A percentile compares a stretch with the other conserved stretches of the same genome.
Conservation (phyloP, 1,139 yeast species). For the Yamadazyma songkhlaensis region DNA sequence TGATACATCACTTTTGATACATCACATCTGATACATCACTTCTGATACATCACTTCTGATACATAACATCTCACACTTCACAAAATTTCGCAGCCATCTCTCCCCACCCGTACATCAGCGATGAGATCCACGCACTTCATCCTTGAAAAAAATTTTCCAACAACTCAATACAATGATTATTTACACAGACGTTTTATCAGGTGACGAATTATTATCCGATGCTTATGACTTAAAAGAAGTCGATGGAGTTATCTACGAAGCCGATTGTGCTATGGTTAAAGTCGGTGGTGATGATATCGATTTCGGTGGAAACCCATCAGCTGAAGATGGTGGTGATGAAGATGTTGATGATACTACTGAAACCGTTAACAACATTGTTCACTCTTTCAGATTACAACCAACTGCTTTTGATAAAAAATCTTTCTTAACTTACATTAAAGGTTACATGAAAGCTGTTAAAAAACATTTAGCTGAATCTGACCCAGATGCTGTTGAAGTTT, state of each 20-base stretch:
- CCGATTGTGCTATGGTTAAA: slow-evolving; percentile 85
- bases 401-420: slow-evolving; percentile 98
- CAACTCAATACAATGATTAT: slow-evolving; percentile 33
- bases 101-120: slow-evolving; percentile 1
- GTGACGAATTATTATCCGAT: slow-evolving; percentile 96
- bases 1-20: too few species aligned
- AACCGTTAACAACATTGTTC: slow-evolving; percentile 95
- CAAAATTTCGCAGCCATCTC: too few species aligned
- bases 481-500: slow-evolving; percentile 83
- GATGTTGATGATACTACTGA: slow-evolving; percentile 77
- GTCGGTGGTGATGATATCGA: slow-evolving; percentile 77
- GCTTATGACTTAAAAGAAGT: slow-evolving; percentile 89
- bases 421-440: slow-evolving; percentile 92
- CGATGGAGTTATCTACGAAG: slow-evolving; percentile 92
- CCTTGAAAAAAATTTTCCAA: slow-evolving; percentile 1
- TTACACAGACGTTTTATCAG: slow-evolving; percentile 74
- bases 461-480: slow-evolving; percentile 78
- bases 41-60: background rate
- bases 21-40: background rate
- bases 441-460: slow-evolving; percentile 97
- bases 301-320: slow-evolving; percentile 99
- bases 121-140: background rate
- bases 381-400: slow-evolving; percentile 97
- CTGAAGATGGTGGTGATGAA: slow-evolving; percentile 89
- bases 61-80: background rate